Base-by-base conservation (phyloP, 805 yeast species). In the Priceomyces carsonii region DNA sequence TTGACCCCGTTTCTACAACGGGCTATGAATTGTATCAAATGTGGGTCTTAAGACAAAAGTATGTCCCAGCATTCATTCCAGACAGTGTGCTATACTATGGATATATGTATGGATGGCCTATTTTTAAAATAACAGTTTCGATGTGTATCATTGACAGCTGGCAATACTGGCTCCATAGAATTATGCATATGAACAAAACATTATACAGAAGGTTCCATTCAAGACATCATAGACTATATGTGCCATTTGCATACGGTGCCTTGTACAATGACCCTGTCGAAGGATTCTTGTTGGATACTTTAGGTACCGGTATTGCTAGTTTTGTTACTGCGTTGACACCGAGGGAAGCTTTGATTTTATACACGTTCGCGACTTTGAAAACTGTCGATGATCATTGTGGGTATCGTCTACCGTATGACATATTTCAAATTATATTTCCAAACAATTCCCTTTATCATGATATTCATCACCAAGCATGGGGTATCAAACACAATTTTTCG, bases 311-410 rank as follows among this genome's bases (percentile, higher is more conserved):
- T 24, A 46, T 91, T 23, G 91, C 96, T 1, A 73, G 80, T 40
- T 45, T 85, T 24, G 43, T 77, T 6, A 74, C 85, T 1, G 69
- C 73, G 2, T 67, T 93, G 43, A 66, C 85, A 3, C 85, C 88
- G 31, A 79, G 96, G 39, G 98, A 93, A 63, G 68, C 82, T 33
- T 66, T 85, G 15, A 46, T 84, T 8, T 66, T 93, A 36, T 93
- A 72, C 63, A 80, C 91, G 2, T 87, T 93, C 58, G 86, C 96
- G 10, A 93, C 99, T 2, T 62, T 93, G 76, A 93, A 93, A 62
- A 93, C 99, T 1, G 96, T 93, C 32, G 98, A 93, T 59, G 99
- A 93, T 60, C 99, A 93, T 63, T 93, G 98, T 61, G 99, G 99
- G n/a, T 93, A 91, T 61, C 80, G 90, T 18, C 69, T 93, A 37